phyloP scores from a whole-genome alignment of 75 land plant genomes.

The Chamaecyparis obtusa region DNA sequence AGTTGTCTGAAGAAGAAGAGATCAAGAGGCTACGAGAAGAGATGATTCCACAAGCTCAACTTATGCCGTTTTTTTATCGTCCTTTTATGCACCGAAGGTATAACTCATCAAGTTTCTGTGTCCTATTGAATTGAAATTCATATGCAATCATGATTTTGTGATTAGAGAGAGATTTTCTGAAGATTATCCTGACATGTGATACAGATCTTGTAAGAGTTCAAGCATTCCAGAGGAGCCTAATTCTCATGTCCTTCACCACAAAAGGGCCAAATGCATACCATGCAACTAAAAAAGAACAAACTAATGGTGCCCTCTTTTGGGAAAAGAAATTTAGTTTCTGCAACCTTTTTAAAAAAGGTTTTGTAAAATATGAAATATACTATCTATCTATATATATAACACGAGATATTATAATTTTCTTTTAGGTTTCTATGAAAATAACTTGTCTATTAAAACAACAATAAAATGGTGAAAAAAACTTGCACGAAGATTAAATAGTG shows the following conservation, averaged over 20 bases:
- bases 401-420: too few relatives aligned
- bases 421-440: too few relatives aligned
- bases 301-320: too few relatives aligned
- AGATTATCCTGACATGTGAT: background rate
- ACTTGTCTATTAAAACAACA: too few relatives aligned
- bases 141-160: too few relatives aligned
- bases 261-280: constrained; percentile 17
- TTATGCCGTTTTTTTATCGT: constrained; percentile 95
- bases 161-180: background rate
- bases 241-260: constrained; percentile 46
- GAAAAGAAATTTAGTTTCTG: too few relatives aligned
- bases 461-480: too few relatives aligned
- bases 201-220: constrained; percentile 65
- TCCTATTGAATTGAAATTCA: background rate
- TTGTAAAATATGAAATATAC: too few relatives aligned
- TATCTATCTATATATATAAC: too few relatives aligned
- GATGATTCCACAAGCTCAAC: constrained; percentile 91
- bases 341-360: too few relatives aligned
- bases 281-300: constrained; percentile 13
- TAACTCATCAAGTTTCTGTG: too few relatives aligned
- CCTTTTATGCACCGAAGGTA: constrained; percentile 92
- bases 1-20: constrained; percentile 93
- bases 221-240: constrained; percentile 80
- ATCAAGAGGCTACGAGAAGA: constrained; percentile 72
- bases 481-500: too few relatives aligned